Percentiles rank a stretch among this genome's conserved stretches.
Conservation (phyloP, 208 protist genomes). For the Acanthamoeba comandoni region DNA sequence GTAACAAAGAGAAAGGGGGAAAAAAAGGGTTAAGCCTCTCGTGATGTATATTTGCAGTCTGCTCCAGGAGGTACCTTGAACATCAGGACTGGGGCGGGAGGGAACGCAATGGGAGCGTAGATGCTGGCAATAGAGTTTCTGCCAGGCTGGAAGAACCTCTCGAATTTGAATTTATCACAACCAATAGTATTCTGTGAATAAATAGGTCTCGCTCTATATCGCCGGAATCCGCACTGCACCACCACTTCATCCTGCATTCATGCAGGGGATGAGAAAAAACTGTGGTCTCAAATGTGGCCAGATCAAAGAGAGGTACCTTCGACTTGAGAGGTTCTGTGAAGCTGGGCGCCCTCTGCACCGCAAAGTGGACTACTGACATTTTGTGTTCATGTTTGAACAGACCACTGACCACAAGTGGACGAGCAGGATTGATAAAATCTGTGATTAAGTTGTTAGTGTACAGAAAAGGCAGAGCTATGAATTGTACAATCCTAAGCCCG, state of each 20-base stretch:
- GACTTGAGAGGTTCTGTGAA: conserved; percentile 87
- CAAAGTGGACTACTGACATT: conserved; percentile 88
- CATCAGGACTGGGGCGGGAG: conserved; percentile 53
- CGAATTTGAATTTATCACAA: conserved; percentile 88
- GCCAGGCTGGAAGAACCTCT: conserved; percentile 85
- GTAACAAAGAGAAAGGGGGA: conserved; percentile 8
- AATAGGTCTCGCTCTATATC: conserved; percentile 84
- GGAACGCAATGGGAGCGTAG: conserved; percentile 88
- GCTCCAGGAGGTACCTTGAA: conserved; percentile 38
- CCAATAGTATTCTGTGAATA: conserved; percentile 85
- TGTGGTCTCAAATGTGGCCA: neutral
- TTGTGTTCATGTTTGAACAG: conserved; percentile 90
- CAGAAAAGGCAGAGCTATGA: conserved; percentile 6
- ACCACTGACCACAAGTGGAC: conserved; percentile 82
- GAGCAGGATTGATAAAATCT: conserved; percentile 49
- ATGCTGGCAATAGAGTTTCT: conserved; percentile 84
- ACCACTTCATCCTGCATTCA: conserved; percentile 81
- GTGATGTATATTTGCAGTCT: neutral
- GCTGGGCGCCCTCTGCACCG: conserved; percentile 72
- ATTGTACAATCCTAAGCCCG: neutral
- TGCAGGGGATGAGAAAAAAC: conserved; percentile 20
- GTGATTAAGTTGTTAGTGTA: conserved; percentile 19
- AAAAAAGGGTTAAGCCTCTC: neutral
- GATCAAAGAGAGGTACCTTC: conserved; percentile 80
- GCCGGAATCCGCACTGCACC: conserved; percentile 88